Conservation (phyloP, 164 flowering plant species). For the Sextonia rubra region DNA sequence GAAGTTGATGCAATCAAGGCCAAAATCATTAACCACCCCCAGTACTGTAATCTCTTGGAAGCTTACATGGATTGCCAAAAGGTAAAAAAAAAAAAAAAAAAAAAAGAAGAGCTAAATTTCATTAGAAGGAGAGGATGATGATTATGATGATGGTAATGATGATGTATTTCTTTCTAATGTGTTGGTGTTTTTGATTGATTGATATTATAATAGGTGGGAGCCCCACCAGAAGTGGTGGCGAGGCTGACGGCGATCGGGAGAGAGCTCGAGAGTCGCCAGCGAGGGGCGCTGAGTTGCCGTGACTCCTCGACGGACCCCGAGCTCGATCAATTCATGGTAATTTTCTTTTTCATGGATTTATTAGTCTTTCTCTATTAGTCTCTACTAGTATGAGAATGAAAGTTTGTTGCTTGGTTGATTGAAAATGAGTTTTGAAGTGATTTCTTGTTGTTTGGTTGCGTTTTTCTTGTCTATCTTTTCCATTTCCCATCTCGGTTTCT, state of each 20-base stretch:
- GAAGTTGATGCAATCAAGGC: constrained; percentile 44
- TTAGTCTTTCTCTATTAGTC: background rate
- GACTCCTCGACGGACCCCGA: constrained; percentile 73
- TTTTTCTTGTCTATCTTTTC: background rate
- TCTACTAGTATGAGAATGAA: background rate
- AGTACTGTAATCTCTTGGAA: constrained; percentile 78
- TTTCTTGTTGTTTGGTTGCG: background rate
- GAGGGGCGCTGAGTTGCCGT: constrained; percentile 9
- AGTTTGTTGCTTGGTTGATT: background rate
- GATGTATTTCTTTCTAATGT: background rate
- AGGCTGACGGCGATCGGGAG: constrained; percentile 40
- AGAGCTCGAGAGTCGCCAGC: background rate
- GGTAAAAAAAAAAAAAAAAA: constrained; percentile 32
- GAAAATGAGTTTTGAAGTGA: background rate
- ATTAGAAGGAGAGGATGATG: background rate
- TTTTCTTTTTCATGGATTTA: background rate
- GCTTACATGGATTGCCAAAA: constrained; percentile 87
- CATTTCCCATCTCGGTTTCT: constrained; percentile 1
- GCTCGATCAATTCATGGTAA: constrained; percentile 88
- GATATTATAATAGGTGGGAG: constrained; percentile 63
- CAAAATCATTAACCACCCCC: constrained; percentile 97
- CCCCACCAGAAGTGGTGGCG: constrained; percentile 85
- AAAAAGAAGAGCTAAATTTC: too few relatives aligned
- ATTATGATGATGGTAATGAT: background rate
- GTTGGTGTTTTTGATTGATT: background rate